These are phyloP conservation scores for Lactarius evosmus DNA, from an alignment of 768 basidiomycete species.

Conservation along the genomic window DNA sequence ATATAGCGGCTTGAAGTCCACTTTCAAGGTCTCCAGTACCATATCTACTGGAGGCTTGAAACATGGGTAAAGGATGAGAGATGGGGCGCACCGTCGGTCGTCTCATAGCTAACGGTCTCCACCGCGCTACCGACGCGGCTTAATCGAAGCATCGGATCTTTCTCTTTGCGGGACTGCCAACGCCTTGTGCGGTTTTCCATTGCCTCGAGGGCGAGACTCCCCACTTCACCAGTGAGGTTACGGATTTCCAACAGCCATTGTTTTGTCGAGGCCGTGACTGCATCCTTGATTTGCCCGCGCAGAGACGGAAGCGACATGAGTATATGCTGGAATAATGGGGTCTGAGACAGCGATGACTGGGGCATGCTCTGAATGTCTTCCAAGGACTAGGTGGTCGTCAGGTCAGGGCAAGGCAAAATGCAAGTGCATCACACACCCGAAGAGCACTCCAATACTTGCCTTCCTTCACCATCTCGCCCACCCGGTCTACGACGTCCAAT, in stretches of 20 bases:
- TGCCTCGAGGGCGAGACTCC: slow-evolving; percentile 79
- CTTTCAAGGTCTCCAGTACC: slow-evolving; percentile 78
- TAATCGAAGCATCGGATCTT: slow-evolving; percentile 71
- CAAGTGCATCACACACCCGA: slow-evolving; percentile 56
- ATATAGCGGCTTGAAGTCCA: slow-evolving; percentile 93
- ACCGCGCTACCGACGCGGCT: slow-evolving; percentile 88
- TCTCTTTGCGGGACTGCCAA: slow-evolving; percentile 82
- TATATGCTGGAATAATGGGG: slow-evolving; percentile 89
- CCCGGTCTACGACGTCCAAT: slow-evolving; percentile 87
- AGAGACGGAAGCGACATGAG: slow-evolving; percentile 89
- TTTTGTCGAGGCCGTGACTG: slow-evolving; percentile 92
- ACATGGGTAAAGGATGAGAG: neutral
- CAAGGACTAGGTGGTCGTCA: slow-evolving; percentile 62
- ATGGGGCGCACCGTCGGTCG: slow-evolving; percentile 77
- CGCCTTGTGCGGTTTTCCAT: slow-evolving; percentile 82
- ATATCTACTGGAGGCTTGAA: slow-evolving; percentile 54
- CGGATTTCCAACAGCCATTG: slow-evolving; percentile 96
- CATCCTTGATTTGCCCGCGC: slow-evolving; percentile 84
- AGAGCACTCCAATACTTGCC: slow-evolving; percentile 97
- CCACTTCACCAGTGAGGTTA: slow-evolving; percentile 82
- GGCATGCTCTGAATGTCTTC: slow-evolving; percentile 94
- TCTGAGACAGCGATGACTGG: slow-evolving; percentile 83
- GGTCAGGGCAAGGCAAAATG: slow-evolving; percentile 28
- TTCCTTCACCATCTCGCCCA: slow-evolving; percentile 89
- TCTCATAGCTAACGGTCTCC: slow-evolving; percentile 88